Evolutionary conservation across 768 basidiomycete species (phyloP).

Genomic region (Boletus sp.): DNA sequence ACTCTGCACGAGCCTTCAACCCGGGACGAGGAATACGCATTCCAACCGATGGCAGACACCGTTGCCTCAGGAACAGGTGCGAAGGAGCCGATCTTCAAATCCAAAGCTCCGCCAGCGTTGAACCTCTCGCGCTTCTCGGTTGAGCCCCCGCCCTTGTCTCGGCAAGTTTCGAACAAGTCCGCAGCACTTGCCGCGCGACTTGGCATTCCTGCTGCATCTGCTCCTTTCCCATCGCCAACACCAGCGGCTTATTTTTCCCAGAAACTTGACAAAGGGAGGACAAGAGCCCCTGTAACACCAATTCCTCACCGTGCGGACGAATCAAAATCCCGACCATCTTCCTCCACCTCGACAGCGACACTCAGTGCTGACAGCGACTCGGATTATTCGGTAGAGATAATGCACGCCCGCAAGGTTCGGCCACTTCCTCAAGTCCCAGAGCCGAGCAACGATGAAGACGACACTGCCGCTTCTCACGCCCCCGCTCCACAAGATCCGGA

Average conservation of each 20-base stretch:
- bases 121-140: not conserved
- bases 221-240: not conserved
- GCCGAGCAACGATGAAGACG: not conserved
- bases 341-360: not conserved
- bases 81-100: conserved; percentile 2
- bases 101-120: conserved; percentile 12
- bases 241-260: not conserved
- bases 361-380: conserved; percentile 1
- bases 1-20: not conserved
- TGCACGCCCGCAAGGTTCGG: conserved; percentile 1
- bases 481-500: not conserved
- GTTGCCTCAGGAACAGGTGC: not conserved
- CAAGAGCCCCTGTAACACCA: conserved; percentile 2
- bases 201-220: conserved; percentile 2
- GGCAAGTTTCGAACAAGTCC: conserved; percentile 9
- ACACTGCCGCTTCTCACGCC: not conserved
- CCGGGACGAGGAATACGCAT: not conserved
- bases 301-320: not conserved
- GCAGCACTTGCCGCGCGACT: conserved; percentile 8
- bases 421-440: conserved; percentile 10
- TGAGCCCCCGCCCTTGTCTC: not conserved
- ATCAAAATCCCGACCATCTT: not conserved
- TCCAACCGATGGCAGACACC: not conserved
- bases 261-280: conserved; percentile 12
- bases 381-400: conserved; percentile 3